These are phyloP conservation scores for Streptanthus diversifolius DNA, from an alignment of 345 rosid species.

Conservation along the genomic window DNA sequence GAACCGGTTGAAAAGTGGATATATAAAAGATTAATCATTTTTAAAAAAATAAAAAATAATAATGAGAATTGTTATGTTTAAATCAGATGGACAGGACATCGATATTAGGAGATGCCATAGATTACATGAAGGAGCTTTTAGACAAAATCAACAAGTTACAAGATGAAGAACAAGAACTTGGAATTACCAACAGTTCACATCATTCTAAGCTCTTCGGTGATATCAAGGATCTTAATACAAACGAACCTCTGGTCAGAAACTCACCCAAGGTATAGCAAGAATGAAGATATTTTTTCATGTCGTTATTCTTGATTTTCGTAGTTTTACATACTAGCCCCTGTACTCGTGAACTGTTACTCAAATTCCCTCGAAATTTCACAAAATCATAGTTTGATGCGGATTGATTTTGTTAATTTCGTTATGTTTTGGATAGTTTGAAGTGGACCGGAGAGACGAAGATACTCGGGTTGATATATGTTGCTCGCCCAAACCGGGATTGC, in stretches of 20 bases:
- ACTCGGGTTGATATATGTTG: slow-evolving; percentile 75
- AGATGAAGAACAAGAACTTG: slow-evolving; percentile 46
- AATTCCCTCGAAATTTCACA: background rate
- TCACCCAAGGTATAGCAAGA: slow-evolving; percentile 69
- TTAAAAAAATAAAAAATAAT: background rate
- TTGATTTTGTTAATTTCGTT: background rate
- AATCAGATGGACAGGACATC: slow-evolving; percentile 72
- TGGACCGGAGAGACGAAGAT: slow-evolving; percentile 53
- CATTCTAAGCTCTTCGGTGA: slow-evolving; percentile 31
- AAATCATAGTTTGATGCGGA: background rate
- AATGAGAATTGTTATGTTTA: background rate
- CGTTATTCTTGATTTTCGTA: background rate
- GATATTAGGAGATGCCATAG: slow-evolving; percentile 68
- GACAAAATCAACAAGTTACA: slow-evolving; percentile 57
- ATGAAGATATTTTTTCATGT: slow-evolving; percentile 7
- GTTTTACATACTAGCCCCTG: slow-evolving; percentile 5
- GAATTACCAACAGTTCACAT: slow-evolving; percentile 18
- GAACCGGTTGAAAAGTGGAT: slow-evolving; percentile 26
- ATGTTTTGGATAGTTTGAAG: slow-evolving; percentile 60
- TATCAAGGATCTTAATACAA: slow-evolving; percentile 50
- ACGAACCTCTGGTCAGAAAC: slow-evolving; percentile 60
- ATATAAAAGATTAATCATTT: slow-evolving; percentile 7
- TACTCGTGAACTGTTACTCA: background rate
- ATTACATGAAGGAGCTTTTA: slow-evolving; percentile 67
- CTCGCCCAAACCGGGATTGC: slow-evolving; percentile 70